Evolutionary conservation across 2,329 filamentous ascomycete genomes (phyloP), one percentile per base, ranked within the genome.

Genomic region (Diaporthe australafricana): DNA sequence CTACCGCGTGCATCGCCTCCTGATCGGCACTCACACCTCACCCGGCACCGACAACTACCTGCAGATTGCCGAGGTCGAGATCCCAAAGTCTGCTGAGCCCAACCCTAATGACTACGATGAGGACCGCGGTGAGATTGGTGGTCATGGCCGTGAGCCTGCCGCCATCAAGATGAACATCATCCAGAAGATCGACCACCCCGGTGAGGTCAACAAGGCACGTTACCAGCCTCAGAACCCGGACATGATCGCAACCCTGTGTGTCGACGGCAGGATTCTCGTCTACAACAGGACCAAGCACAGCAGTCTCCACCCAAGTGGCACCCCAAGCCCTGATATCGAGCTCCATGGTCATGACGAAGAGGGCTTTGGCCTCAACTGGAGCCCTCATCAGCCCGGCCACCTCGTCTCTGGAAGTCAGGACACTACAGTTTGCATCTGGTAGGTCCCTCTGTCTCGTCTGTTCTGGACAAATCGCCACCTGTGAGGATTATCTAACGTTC

Each of bases 211-310:
- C 88, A 99, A 98, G 86, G 97, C 96, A 20, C 92, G 96, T 76
- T 98, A 98, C 80, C 95, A 98, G 83, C 96, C 96, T 16, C 96
- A 98, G 81, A 99, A 99, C 79, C 95, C 96, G 6, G 95, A 99
- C 78, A 91, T 99, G 71, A 97, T 99, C 77, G 96, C 96, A 3
- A 98, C 96, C 0, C 92, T 98, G 83, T 95, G 94, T 75, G 90
- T 94, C 9, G 94, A 98, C 80, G 93, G 94, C 74, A 92, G 91
- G 76, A 93, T 98, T 52, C 91, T 98, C 81, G 91, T 99, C 76
- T 99, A 97, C 84, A 96, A 99, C 84, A 92, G 96, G 76, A 97
- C 96, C 68, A 98, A 98, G 87, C 96, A 98, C 81, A 92, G 92
- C 62, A 90, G 92, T 70, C 50, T 56, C 45, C 86, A 92, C 74